Evolutionary conservation across 1,284 basidiomycete genomes (phyloP), one percentile per base, ranked within the genome.

Genomic region (Mycena citricolor): DNA sequence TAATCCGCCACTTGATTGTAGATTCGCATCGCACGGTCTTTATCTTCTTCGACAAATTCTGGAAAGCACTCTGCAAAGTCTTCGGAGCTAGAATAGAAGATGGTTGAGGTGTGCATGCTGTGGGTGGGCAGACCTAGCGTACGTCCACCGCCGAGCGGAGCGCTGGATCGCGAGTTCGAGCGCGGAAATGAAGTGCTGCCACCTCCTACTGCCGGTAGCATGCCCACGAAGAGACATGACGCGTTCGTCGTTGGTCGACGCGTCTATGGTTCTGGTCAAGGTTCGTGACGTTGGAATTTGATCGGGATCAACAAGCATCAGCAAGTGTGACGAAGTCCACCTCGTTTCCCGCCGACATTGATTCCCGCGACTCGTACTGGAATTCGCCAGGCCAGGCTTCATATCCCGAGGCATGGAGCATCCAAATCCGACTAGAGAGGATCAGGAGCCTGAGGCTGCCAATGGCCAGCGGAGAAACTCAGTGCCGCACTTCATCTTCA

Each of bases 81-180:
- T 57, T 87, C 81, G 56, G 80, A 86, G 35, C 86, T 89, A 52
- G 21, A 29, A 24, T 10, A 34, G 13, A 37, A 16, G 11, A 22
- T 22, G 16, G 20, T 16, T 43, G 32, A 34, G 28, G 17, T 41
- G 19, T 36, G 33, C 14, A 39, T 16, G 4, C 11, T 30, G 39
- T 34, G 20, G 33, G 29, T 30, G n/a, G 11, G 12, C 11, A 13
- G 19, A 32, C 16, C 4, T 26, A 22, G 79, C 85, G 57, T 54
- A 86, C 86, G 83, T 83, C 86, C 86, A 89, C 57, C 87, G 87
- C 60, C 84, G 81, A 4, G 84, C 78, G n/a, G 83, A 75, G 16
- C 83, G 72, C 55, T 85, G 83, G 19, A 86, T 77, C 12, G 86
- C 86, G 11, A 86, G 76, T 57, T 86, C 82, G 21, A 89, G 62